Conservation (phyloP, 2,329 filamentous ascomycete genomes). For the Alternaria panax region DNA sequence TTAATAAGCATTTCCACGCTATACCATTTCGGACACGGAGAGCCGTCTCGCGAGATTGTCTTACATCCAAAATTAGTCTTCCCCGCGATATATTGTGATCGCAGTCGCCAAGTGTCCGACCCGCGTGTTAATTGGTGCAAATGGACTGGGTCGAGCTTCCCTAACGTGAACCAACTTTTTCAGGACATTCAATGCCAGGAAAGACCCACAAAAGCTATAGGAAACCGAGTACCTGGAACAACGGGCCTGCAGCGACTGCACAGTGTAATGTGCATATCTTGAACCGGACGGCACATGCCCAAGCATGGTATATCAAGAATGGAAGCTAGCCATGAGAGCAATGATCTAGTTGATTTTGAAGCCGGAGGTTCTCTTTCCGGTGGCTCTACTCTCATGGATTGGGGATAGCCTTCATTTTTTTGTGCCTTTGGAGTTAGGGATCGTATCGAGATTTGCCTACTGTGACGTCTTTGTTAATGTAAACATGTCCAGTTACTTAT, state of each 20-base stretch:
- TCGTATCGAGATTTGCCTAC: neutral
- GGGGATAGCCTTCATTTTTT: neutral
- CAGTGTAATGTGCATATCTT: neutral
- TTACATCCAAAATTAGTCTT: neutral
- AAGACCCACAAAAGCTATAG: neutral
- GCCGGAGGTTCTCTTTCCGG: neutral
- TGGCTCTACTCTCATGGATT: neutral
- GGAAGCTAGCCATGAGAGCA: neutral
- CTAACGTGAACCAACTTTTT: conserved; percentile 10
- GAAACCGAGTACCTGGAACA: conserved; percentile 10
- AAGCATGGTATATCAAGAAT: neutral
- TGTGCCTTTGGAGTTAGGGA: neutral
- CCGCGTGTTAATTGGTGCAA: conserved; percentile 17
- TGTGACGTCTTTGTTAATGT: neutral
- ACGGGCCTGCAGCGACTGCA: conserved; percentile 11
- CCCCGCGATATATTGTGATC: conserved; percentile 17
- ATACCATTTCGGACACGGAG: conserved; percentile 17
- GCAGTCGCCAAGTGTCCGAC: conserved; percentile 1
- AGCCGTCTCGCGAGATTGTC: neutral
- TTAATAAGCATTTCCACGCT: conserved; percentile 3
- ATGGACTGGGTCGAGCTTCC: conserved; percentile 5
- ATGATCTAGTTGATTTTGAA: neutral
- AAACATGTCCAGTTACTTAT: neutral
- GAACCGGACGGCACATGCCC: neutral
- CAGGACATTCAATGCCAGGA: conserved; percentile 7